Evolutionary conservation across 1,284 basidiomycete genomes (phyloP).

Genomic region (Austroboletus niveus): DNA sequence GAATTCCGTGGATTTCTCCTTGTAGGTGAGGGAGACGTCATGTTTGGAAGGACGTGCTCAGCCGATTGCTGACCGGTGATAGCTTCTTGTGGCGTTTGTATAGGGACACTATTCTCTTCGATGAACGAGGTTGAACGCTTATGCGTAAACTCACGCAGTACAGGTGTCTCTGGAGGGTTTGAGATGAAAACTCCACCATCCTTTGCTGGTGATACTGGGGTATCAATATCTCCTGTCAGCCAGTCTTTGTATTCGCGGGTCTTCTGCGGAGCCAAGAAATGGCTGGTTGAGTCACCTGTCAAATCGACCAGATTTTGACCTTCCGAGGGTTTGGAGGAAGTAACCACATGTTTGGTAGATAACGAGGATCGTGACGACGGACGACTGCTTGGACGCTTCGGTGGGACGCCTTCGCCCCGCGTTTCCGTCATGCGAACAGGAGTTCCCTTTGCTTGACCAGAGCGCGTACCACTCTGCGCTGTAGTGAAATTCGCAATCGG

Average conservation of each 20-base stretch:
- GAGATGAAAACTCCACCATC: slow-evolving; percentile 13
- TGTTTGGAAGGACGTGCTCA: slow-evolving; percentile 16
- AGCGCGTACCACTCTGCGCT: slow-evolving; percentile 29
- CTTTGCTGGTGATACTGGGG: slow-evolving; percentile 20
- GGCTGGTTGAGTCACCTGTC: slow-evolving; percentile 7
- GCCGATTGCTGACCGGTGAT: slow-evolving; percentile 41
- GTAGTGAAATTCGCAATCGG: slow-evolving; percentile 8
- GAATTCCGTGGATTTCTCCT: slow-evolving; percentile 26
- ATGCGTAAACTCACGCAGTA: slow-evolving; percentile 64
- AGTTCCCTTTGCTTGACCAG: slow-evolving; percentile 56
- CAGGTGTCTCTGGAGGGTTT: slow-evolving; percentile 35
- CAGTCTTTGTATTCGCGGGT: slow-evolving; percentile 52
- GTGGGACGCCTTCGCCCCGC: slow-evolving; percentile 13
- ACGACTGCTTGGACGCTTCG: slow-evolving; percentile 25
- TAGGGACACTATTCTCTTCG: slow-evolving; percentile 46
- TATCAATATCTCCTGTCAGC: slow-evolving; percentile 65
- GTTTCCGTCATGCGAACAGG: slow-evolving; percentile 46
- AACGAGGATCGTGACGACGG: slow-evolving; percentile 27
- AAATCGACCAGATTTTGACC: slow-evolving; percentile 22
- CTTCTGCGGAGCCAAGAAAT: slow-evolving; percentile 13
- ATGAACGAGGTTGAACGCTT: slow-evolving; percentile 63
- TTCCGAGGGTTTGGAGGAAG: slow-evolving; percentile 17
- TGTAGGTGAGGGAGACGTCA: slow-evolving; percentile 24
- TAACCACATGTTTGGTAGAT: slow-evolving; percentile 17
- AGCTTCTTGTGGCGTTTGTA: slow-evolving; percentile 47